Evolutionary conservation across 306 rosid genomes (phyloP), one percentile per base, ranked within the genome.

Genomic region (Crotalaria pallida): DNA sequence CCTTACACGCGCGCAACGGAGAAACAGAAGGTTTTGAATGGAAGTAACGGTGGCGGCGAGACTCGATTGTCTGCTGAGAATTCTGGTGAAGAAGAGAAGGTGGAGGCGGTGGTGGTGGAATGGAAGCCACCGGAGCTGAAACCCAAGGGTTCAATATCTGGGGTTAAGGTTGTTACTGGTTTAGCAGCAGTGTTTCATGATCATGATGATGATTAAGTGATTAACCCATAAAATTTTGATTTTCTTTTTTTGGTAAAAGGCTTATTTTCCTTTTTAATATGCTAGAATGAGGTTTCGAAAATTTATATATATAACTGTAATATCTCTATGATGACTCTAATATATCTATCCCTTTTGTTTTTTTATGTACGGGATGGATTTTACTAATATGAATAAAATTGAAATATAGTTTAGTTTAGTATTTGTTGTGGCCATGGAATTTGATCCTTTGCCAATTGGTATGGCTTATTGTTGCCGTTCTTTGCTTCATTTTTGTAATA

Each of bases 311-410:
- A 9, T 66, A 49, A 75, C 77, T 52, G 76, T 81, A 81, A 78
- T 87, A 49, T 49, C 69, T 66, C 55, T 67, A 48, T 27, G 61
- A 48, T 27, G 61, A 56, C 41, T 6, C 38, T 12, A n/a, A n/a
- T n/a, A n/a, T 31, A 3, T 62, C 81, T 83, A 90, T 80, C 80
- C 91, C 90, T 82, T 84, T 79, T 82, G 82, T 58, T 71, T 84
- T 89, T 92, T 79, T 89, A 65, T 72, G 86, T 2, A 75, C 68
- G 98, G 96, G 96, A 59, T 80, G 67, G 83, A 79, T 60, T 67
- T 71, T 43, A 75, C 86, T 68, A 4, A 65, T 79, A 84, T 67
- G 62, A 87, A 80, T 77, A 75, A 82, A 74, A 15, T 49, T 74
- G 68, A 24, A 27, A 44, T 71, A 62, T 72, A 53, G 82, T 15